Evolutionary conservation across 495 filamentous ascomycete species (phyloP), one percentile per base, ranked within the genome.

Genomic region (Podospora bellae-mahoneyi): DNA sequence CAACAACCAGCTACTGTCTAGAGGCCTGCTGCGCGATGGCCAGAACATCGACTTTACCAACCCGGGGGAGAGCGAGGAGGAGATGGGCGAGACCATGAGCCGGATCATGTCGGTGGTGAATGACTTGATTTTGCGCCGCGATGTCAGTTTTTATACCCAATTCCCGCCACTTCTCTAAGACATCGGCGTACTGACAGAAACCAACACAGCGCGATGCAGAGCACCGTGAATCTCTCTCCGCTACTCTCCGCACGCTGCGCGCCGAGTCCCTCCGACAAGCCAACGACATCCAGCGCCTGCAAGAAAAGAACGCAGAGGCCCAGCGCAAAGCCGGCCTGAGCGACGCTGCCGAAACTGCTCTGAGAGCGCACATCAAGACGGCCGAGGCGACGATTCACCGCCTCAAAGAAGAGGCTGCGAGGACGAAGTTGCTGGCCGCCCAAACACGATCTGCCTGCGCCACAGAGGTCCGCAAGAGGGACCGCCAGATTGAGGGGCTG

Each of bases 1-100:
- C 80, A 99, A 99, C 82, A 97, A 97, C 77, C 89, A 97, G 66
- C 84, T 99, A 34, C 86, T 97, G 44, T 92, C 94, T 4, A 88
- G 95, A 55, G 95, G 95, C 20, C 84, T 99, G 23, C 80, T 98
- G 13, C 90, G 91, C 74, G 90, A 91, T 88, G 91, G 92, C 71
- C 84, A 87, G 66, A 85, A 85, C 34, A 95, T 99, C 77, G 88
- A 97, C 75, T 99, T 98, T 76, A 88, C 91, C 68, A 80, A 86
- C 34, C 92, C 92, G 16, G 87, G 89, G 61, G 85, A 86, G 68
- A 84, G 82, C 62, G 88, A 90, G 34, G 88, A 85, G 23, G 87
- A 86, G 27, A 75, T 84, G 10, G 87, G 88, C 56, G 84, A 82
- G 15, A 92, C 92, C 4, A 94, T 94, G 88, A 90, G 90, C 60